Conservation (phyloP, 73 alveolate genomes). For the Blepharisma stoltei region DNA sequence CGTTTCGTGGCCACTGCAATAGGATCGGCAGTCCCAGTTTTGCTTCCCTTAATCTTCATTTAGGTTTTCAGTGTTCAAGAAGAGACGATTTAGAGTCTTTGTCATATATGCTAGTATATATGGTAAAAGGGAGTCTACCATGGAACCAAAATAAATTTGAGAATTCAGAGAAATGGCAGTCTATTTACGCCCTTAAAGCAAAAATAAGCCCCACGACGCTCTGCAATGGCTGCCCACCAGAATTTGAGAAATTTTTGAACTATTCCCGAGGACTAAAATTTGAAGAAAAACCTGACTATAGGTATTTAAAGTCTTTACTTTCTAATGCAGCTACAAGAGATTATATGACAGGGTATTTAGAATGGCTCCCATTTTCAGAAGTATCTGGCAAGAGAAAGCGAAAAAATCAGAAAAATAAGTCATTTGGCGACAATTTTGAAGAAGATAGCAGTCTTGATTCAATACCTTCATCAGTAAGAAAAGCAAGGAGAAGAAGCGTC, state of each 20-base stretch:
- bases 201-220: conserved; percentile 72
- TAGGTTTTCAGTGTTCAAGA: conserved; percentile 64
- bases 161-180: conserved; percentile 73
- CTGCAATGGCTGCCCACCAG: conserved; percentile 79
- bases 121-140: conserved; percentile 74
- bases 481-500: too few relatives aligned
- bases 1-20: conserved; percentile 80
- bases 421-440: too few relatives aligned
- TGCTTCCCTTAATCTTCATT: conserved; percentile 54
- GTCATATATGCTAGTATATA: conserved; percentile 67
- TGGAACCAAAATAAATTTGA: conserved; percentile 74
- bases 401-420: too few relatives aligned
- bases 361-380: too few relatives aligned
- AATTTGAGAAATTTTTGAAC: conserved; percentile 73
- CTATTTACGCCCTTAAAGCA: conserved; percentile 65
- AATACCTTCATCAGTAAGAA: too few relatives aligned
- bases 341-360: too few relatives aligned
- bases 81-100: conserved; percentile 83
- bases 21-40: conserved; percentile 88
- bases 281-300: conserved; percentile 88
- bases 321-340: background rate
- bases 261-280: conserved; percentile 72
- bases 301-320: conserved; percentile 53
- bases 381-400: too few relatives aligned
- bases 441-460: too few relatives aligned